Conservation (phyloP, 108 stramenopile species). For the Mediolabrus comicus region DNA sequence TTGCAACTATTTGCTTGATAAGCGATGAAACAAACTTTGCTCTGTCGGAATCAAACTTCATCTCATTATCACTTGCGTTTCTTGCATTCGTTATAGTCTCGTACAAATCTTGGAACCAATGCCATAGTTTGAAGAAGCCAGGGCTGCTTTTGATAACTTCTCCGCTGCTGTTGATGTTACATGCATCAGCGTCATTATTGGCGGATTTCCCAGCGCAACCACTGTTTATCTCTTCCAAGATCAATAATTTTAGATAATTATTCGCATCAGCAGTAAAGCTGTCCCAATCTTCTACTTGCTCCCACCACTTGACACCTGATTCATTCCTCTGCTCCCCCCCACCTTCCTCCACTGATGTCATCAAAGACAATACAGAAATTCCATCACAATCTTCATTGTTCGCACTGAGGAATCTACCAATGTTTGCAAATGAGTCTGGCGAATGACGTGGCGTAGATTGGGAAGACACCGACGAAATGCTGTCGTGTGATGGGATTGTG, state of each 20-base stretch:
- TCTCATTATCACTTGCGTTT: neutral
- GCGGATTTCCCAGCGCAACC: neutral
- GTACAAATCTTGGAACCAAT: conserved; percentile 7
- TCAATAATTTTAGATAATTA: conserved; percentile 5
- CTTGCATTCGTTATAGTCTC: conserved; percentile 4
- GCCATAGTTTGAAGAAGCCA: conserved; percentile 2
- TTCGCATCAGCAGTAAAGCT: conserved; percentile 3
- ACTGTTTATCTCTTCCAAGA: conserved; percentile 3
- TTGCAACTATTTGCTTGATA: conserved; percentile 8
- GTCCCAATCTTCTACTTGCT: conserved; percentile 25
- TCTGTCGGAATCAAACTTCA: neutral
- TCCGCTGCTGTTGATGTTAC: neutral
- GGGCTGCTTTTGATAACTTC: neutral
- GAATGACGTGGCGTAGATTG: neutral
- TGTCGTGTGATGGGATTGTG: neutral
- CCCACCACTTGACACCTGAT: conserved; percentile 14
- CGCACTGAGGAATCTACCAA: conserved; percentile 8
- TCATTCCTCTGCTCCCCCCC: neutral
- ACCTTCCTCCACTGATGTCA: conserved; percentile 12
- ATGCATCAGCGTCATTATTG: neutral
- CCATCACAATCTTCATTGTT: neutral
- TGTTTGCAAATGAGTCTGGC: conserved; percentile 10
- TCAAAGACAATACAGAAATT: neutral
- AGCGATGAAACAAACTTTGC: conserved; percentile 7
- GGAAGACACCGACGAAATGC: conserved; percentile 7